Conservation (phyloP, 441 rosid genomes). For the Mallotus repandus region DNA sequence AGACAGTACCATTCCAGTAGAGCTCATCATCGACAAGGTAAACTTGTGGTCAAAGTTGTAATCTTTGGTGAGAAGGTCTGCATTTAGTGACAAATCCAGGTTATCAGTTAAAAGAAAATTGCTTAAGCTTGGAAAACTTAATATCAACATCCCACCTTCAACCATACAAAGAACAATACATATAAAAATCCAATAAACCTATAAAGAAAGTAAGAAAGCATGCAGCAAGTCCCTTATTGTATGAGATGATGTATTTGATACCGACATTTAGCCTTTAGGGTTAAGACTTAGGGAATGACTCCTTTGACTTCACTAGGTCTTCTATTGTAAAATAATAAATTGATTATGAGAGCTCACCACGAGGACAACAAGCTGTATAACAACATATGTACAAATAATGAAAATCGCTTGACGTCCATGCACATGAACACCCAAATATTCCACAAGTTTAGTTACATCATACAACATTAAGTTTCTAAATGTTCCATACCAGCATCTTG, state of each 20-base stretch:
- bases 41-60: conserved; percentile 74
- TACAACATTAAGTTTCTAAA: too few relatives aligned
- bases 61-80: conserved; percentile 76
- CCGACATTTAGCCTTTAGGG: not conserved
- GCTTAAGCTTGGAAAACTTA: not conserved
- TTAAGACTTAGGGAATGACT: not conserved
- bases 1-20: conserved; percentile 59
- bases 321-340: too few relatives aligned
- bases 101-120: conserved; percentile 5
- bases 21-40: conserved; percentile 52
- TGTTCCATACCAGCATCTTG: too few relatives aligned
- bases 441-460: too few relatives aligned
- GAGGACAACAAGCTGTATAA: too few relatives aligned
- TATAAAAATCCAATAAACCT: not conserved
- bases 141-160: not conserved
- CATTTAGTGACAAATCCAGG: conserved; percentile 23
- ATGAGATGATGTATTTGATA: not conserved
- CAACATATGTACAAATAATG: too few relatives aligned
- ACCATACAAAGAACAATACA: not conserved
- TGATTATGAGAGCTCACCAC: too few relatives aligned
- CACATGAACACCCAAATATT: too few relatives aligned
- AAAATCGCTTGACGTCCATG: too few relatives aligned
- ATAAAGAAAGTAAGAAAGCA: not conserved
- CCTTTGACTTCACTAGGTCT: not conserved
- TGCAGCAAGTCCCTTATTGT: not conserved